A percentile compares a stretch with the other conserved stretches of the same genome.
phyloP scores from a whole-genome alignment of 129 eudicot species.

The Smallanthus sonchifolius region DNA sequence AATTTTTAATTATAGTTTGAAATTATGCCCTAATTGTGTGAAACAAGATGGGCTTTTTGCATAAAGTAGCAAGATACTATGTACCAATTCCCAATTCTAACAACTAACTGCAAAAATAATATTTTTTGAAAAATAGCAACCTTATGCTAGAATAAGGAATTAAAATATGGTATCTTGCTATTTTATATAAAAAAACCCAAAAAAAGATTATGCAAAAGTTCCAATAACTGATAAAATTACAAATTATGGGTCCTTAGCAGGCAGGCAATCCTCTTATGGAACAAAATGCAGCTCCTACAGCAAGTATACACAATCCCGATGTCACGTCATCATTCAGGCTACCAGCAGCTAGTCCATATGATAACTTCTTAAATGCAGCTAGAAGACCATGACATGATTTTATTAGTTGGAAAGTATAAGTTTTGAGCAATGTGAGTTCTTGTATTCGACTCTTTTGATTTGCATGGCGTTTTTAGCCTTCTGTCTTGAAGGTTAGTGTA shows the following conservation, averaged over 20 bases:
- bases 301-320: constrained; percentile 31
- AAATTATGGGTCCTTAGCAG: neutral
- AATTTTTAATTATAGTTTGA: neutral
- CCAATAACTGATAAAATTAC: neutral
- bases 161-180: neutral
- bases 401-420: constrained; percentile 8
- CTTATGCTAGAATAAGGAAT: neutral
- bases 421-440: constrained; percentile 31
- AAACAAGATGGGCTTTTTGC: neutral
- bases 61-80: neutral
- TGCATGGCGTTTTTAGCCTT: constrained; percentile 23
- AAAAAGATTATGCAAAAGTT: neutral
- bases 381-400: constrained; percentile 14
- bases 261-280: constrained; percentile 7
- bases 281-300: constrained; percentile 33
- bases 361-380: constrained; percentile 70
- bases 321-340: constrained; percentile 34
- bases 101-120: neutral
- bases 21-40: neutral
- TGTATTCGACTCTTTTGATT: constrained; percentile 19
- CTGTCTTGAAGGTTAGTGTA: constrained; percentile 28
- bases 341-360: constrained; percentile 75
- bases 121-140: neutral
- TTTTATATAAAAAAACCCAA: neutral
- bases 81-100: neutral